These are phyloP conservation scores for Pulicaria dysenterica DNA, from an alignment of 129 eudicot species.

Conservation along the genomic window DNA sequence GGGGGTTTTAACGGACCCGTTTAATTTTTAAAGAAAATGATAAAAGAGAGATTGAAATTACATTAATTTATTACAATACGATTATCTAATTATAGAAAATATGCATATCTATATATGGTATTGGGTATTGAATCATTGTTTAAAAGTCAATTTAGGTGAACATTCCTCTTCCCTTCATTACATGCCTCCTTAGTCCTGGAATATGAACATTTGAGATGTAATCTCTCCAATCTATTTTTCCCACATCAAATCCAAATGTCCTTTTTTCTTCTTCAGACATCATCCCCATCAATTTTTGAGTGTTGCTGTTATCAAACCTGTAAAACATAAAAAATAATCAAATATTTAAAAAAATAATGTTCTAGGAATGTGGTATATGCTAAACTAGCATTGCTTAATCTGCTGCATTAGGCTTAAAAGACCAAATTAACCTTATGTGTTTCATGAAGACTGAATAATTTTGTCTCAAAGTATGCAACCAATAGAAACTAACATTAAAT, in stretches of 20 bases:
- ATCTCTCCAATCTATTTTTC: slow-evolving; percentile 89
- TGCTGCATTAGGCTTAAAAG: too few species aligned
- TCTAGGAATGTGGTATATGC: too few species aligned
- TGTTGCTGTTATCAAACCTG: slow-evolving; percentile 95
- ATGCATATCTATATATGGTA: slow-evolving; percentile 31
- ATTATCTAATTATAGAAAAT: slow-evolving; percentile 28
- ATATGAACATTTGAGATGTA: slow-evolving; percentile 87
- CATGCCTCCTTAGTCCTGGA: slow-evolving; percentile 97
- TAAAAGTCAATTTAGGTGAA: slow-evolving; percentile 31
- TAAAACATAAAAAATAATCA: neutral
- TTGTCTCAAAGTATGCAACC: too few species aligned
- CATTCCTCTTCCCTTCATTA: slow-evolving; percentile 89
- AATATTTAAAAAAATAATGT: too few species aligned
- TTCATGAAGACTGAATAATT: too few species aligned
- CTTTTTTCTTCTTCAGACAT: slow-evolving; percentile 88
- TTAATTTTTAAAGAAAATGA: slow-evolving; percentile 21
- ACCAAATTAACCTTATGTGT: too few species aligned
- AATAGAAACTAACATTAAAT: too few species aligned
- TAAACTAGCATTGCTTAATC: too few species aligned
- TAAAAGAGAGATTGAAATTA: slow-evolving; percentile 23
- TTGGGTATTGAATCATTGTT: slow-evolving; percentile 10
- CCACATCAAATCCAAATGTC: slow-evolving; percentile 81
- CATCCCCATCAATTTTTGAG: slow-evolving; percentile 58
- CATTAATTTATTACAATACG: slow-evolving; percentile 35
- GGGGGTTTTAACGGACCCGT: slow-evolving; percentile 27